Base-by-base conservation (phyloP, 768 basidiomycete species). In the Tylopilus intermedius region DNA sequence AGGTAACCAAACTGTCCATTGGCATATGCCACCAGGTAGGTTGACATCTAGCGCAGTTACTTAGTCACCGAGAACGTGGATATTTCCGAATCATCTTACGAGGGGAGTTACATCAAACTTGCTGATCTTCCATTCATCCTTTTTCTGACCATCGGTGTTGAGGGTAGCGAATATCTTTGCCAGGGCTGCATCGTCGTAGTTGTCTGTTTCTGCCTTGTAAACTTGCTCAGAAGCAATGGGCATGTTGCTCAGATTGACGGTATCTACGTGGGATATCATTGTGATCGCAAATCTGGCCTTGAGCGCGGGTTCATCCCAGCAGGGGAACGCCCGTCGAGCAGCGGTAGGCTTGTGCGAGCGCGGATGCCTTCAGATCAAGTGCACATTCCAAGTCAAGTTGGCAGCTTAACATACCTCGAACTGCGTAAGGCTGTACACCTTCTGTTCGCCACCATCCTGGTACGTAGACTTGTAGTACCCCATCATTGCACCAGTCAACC, bases 241-340 rank as follows among this genome's bases (percentile, higher is more conserved):
- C 90, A 93, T n/a, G n/a, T 47, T 77, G 74, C 60, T 86, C 55
- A 98, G 73, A 66, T 80, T 88, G 64, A 83, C 81, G 4, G 88
- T 86, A 56, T 82, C 80, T 8, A 72, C 74, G 54, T 84, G 82
- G n/a, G 91, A 90, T 62, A 94, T 77, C 77, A 94, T 75, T 13
- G 84, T 86, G 54, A 93, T 73, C 0, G 78, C 63, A 65, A 86
- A 90, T 2, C 86, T 92, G 0, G 93, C 87, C 68, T 97, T 97
- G 59, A 94, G 76, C 35, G 82, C 76, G 14, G 94, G 95, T 65
- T 96, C 94, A 65, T 96, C 94, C 90, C 90, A 95, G 73, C 86
- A 90, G 26, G 90, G 90, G 68, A 91, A 89, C 6, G 86, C 82
- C 39, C 81, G 78, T 46, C 94, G 76, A 8, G 94, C 94, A 54